Evolutionary conservation across 352 stramenopile genomes (phyloP).

Genomic region (Phytopythium kandeliae): DNA sequence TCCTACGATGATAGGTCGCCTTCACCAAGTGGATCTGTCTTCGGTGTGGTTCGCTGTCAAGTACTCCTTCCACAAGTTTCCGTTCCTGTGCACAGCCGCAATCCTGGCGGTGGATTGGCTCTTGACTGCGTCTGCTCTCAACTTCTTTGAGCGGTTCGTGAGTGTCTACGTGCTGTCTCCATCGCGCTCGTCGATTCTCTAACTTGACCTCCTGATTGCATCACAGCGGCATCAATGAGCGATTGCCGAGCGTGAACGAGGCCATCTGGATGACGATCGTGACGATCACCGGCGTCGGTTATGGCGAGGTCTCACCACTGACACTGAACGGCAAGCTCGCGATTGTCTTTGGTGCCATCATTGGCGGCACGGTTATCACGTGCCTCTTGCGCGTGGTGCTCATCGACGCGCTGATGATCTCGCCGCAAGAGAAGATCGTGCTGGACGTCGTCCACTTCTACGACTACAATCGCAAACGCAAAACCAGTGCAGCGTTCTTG

Average conservation of each 20-base stretch:
- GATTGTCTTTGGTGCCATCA: conserved; percentile 49
- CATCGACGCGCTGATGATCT: conserved; percentile 48
- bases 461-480: conserved; percentile 34
- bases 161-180: neutral
- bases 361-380: conserved; percentile 50
- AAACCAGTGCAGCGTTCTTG: conserved; percentile 31
- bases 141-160: conserved; percentile 48
- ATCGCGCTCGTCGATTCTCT: neutral
- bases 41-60: conserved; percentile 61
- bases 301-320: conserved; percentile 42
- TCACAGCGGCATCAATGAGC: conserved; percentile 33
- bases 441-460: conserved; percentile 60
- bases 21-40: conserved; percentile 50
- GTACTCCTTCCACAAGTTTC: conserved; percentile 47
- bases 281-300: conserved; percentile 57
- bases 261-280: conserved; percentile 64
- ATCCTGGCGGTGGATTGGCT: conserved; percentile 47
- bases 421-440: conserved; percentile 48
- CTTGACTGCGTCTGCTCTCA: conserved; percentile 44
- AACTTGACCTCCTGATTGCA: neutral
- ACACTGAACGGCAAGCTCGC: conserved; percentile 52
- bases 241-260: conserved; percentile 35
- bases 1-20: conserved; percentile 17
- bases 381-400: conserved; percentile 55
- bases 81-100: conserved; percentile 28